phyloP scores from a whole-genome alignment of 805 yeast genomes.

The Lipomyces yamadae region DNA sequence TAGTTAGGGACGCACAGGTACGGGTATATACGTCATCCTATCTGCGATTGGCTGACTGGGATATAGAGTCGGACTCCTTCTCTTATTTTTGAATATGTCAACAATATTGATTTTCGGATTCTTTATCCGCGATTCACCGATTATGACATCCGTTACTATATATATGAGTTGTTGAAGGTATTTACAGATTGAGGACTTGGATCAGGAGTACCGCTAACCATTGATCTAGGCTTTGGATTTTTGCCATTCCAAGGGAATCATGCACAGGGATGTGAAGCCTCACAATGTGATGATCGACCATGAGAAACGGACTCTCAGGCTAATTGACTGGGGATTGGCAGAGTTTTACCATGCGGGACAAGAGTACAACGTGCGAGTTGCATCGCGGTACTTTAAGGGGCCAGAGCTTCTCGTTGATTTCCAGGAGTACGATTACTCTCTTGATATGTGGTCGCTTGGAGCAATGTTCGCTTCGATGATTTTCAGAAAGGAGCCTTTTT shows the following conservation, averaged over 20 bases:
- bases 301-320: conserved; percentile 63
- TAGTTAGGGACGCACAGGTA: conserved; percentile 74
- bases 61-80: conserved; percentile 73
- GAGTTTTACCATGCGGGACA: conserved; percentile 89
- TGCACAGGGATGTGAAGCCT: conserved; percentile 95
- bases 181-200: not conserved
- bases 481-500: conserved; percentile 89
- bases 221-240: conserved; percentile 70
- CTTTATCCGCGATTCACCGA: conserved; percentile 79
- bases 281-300: conserved; percentile 96
- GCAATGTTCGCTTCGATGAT: conserved; percentile 90
- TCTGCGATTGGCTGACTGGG: not conserved
- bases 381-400: conserved; percentile 90
- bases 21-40: not conserved
- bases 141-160: conserved; percentile 78
- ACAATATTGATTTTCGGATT: conserved; percentile 80
- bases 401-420: conserved; percentile 88
- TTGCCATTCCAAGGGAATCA: conserved; percentile 92
- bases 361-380: conserved; percentile 91
- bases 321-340: conserved; percentile 96
- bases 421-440: conserved; percentile 86
- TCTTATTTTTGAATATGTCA: conserved; percentile 79
- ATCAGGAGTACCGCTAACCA: not conserved
- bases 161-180: conserved; percentile 68
- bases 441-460: conserved; percentile 94